Conservation (phyloP, 495 filamentous ascomycete genomes). For the Hapsidospora chrysogenum region DNA sequence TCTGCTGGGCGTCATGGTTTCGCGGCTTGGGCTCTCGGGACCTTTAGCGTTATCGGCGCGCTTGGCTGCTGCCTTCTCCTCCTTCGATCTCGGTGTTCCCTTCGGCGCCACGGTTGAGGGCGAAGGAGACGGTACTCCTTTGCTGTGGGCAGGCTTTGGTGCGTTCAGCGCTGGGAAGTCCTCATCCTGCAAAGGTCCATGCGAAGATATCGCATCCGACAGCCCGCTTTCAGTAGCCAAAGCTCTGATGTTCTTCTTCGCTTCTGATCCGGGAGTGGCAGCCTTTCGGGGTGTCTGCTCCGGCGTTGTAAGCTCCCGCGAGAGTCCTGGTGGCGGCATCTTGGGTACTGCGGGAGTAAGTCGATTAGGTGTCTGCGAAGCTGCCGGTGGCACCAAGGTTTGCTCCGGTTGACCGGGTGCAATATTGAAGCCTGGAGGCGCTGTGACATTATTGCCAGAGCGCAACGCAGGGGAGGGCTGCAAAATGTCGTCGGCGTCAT, state of each 20-base stretch:
- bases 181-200: conserved; percentile 30
- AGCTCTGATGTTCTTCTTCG: conserved; percentile 29
- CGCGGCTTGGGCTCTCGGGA: conserved; percentile 4
- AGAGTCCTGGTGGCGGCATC: not conserved
- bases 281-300: not conserved
- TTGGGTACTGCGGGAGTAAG: not conserved
- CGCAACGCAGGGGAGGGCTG: too few species aligned
- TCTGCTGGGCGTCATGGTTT: too few species aligned
- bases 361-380: too few species aligned
- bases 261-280: conserved; percentile 10
- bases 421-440: not conserved
- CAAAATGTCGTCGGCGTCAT: conserved; percentile 23
- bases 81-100: conserved; percentile 20
- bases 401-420: not conserved
- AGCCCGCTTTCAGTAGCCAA: conserved; percentile 26
- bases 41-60: conserved; percentile 14
- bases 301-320: not conserved
- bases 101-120: too few species aligned
- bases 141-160: conserved; percentile 18
- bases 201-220: conserved; percentile 28
- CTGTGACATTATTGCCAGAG: too few species aligned
- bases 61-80: conserved; percentile 11
- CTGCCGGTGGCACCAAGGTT: too few species aligned
- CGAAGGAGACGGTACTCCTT: too few species aligned
- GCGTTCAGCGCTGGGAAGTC: conserved; percentile 40